Conservation (phyloP, 1,284 basidiomycete genomes). For the Pascua sp. region DNA sequence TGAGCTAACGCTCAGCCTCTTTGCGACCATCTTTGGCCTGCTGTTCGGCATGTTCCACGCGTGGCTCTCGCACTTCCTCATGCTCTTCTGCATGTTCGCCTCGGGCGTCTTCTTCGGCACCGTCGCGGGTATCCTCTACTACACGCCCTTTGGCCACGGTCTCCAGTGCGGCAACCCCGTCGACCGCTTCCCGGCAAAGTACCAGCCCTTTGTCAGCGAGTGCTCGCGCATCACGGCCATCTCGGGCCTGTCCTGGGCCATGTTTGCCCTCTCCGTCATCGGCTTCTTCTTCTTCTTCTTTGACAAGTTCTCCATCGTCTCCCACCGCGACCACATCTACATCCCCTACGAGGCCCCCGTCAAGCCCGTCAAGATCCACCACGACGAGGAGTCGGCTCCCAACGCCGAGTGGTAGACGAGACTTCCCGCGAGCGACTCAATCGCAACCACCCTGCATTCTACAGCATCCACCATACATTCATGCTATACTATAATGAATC, state of each 20-base stretch:
- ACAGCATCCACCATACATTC: no score
- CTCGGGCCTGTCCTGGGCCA: slow-evolving; percentile 37
- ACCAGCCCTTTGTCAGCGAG: slow-evolving; percentile 24
- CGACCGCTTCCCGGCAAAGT: slow-evolving; percentile 26
- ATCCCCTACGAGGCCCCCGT: slow-evolving; percentile 14
- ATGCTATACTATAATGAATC: no score
- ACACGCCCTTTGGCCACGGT: slow-evolving; percentile 42
- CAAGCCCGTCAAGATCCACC: slow-evolving; percentile 6
- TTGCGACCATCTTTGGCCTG: slow-evolving; percentile 31
- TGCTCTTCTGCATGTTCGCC: slow-evolving; percentile 19
- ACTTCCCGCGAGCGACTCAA: no score
- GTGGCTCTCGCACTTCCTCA: slow-evolving; percentile 23
- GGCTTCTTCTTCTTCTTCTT: slow-evolving; percentile 33
- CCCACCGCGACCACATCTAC: slow-evolving; percentile 29
- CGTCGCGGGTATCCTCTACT: slow-evolving; percentile 36
- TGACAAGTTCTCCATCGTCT: slow-evolving; percentile 31
- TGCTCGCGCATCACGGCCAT: slow-evolving; percentile 36
- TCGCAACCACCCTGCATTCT: no score
- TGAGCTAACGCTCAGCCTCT: slow-evolving; percentile 15
- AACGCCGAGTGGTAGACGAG: neutral
- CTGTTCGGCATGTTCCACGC: slow-evolving; percentile 38
- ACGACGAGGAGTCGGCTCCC: slow-evolving; percentile 4
- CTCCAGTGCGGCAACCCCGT: slow-evolving; percentile 35
- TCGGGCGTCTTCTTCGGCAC: slow-evolving; percentile 31
- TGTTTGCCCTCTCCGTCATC: slow-evolving; percentile 36